phyloP scores from a whole-genome alignment of 179 eudicot species.

The Spinacia oleracea region DNA sequence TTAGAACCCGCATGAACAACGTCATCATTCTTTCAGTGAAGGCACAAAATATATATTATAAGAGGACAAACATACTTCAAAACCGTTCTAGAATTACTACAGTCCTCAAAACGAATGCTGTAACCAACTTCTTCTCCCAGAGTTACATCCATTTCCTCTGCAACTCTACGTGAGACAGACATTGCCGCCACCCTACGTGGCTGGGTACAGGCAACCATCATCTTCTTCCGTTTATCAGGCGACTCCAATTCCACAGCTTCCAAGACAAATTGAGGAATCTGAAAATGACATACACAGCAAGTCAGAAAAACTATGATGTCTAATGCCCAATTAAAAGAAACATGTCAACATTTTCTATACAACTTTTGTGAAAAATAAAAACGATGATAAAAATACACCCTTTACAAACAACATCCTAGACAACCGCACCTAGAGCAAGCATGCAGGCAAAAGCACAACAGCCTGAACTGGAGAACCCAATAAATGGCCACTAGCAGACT shows the following conservation, averaged over 20 bases:
- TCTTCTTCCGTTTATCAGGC: constrained; percentile 65
- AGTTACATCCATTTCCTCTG: constrained; percentile 98
- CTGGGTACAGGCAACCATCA: constrained; percentile 88
- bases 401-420: not conserved
- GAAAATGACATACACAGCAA: constrained; percentile 14
- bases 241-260: constrained; percentile 74
- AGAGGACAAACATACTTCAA: constrained; percentile 55
- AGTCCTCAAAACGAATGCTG: constrained; percentile 95
- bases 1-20: not conserved
- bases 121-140: constrained; percentile 98
- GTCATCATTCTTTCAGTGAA: no score
- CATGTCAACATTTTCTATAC: not conserved
- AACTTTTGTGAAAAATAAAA: not conserved
- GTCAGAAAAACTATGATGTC: not conserved
- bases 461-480: not conserved
- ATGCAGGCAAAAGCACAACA: not conserved
- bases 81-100: constrained; percentile 82
- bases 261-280: constrained; percentile 96
- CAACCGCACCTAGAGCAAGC: not conserved
- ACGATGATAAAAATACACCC: not conserved
- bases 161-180: constrained; percentile 96
- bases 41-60: not conserved
- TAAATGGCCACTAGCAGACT: not conserved
- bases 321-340: not conserved
- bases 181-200: constrained; percentile 99